Percentiles rank a stretch among this genome's conserved stretches.
Evolutionary conservation across 2,329 filamentous ascomycete genomes (phyloP).

Genomic region (Talaromyces rugulosus): DNA sequence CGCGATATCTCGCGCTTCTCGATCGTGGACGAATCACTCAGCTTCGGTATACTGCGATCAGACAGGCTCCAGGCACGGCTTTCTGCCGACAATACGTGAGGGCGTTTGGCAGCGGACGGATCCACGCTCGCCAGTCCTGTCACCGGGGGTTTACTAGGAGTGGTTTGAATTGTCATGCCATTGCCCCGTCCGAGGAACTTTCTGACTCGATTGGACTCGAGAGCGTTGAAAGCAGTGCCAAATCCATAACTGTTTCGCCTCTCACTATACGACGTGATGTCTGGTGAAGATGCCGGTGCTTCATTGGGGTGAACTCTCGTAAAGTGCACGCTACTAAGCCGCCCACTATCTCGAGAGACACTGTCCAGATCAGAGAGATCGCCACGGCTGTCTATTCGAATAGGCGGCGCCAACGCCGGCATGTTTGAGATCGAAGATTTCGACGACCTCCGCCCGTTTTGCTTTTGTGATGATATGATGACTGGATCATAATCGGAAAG

Average conservation of each 20-base stretch:
- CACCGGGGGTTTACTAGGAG: slow-evolving; percentile 37
- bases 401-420: slow-evolving; percentile 50
- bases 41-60: slow-evolving; percentile 40
- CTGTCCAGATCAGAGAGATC: slow-evolving; percentile 17
- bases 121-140: slow-evolving; percentile 43
- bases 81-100: slow-evolving; percentile 31
- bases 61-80: slow-evolving; percentile 58
- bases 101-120: slow-evolving; percentile 23
- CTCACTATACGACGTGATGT: slow-evolving; percentile 13
- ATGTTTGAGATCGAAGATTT: slow-evolving; percentile 44
- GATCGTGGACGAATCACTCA: slow-evolving; percentile 37
- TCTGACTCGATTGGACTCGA: slow-evolving; percentile 19
- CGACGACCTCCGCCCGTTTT: slow-evolving; percentile 29
- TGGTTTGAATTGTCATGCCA: slow-evolving; percentile 15
- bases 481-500: slow-evolving; percentile 30
- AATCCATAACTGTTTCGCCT: slow-evolving; percentile 27
- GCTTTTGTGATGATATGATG: slow-evolving; percentile 19
- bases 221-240: slow-evolving; percentile 21
- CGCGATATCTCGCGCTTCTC: slow-evolving; percentile 73
- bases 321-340: slow-evolving; percentile 7
- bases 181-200: slow-evolving; percentile 23
- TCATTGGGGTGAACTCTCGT: slow-evolving; percentile 2
- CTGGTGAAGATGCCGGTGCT: slow-evolving; percentile 15
- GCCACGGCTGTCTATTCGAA: slow-evolving; percentile 34
- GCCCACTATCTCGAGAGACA: background rate